Evolutionary conservation across 73 alveolate species (phyloP), one percentile per base, ranked within the genome.

Genomic region (Halteria grandinella): DNA sequence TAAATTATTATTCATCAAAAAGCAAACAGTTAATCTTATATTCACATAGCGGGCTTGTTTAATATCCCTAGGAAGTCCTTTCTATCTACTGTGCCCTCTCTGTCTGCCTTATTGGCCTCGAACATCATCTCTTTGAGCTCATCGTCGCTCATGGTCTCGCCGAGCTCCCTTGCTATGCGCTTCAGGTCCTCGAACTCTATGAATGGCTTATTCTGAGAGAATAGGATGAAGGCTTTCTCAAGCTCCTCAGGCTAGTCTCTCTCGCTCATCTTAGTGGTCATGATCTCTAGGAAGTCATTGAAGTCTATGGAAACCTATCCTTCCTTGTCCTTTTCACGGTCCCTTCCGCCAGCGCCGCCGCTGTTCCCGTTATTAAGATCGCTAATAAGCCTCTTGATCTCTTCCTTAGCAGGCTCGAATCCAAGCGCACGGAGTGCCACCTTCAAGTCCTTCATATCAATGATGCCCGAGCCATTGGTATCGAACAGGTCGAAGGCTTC

Each of bases 101-200:
- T 71, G 37, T 72, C 82, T 25, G 60, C 52, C 40, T 79, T 79
- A 57, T 85, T 89, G 32, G 99, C 99, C 83, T 92, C 97, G 41
- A 77, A 83, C 76, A 95, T 83, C 99, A 95, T 95, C 70, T 92
- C 95, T 54, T 92, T 92, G 33, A 95, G 71, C 79, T 95, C 99
- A 79, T 95, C 99, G 75, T 95, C 99, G 60, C 95, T 91, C 97
- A 94, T 88, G 12, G 88, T 92, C 60, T 94, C 97, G n/a, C 96
- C 97, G 62, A 94, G 73, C 81, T 95, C 99, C 33, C 76, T 70
- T 7, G 99, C 97, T 10, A 95, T 91, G 76, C 93, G 83, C 83
- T 90, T 92, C 44, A 95, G 79, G 60, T 94, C 94, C 28, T 93
- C 93, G 63, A 94, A 82, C 12, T 93, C 85, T 31, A 94, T 94